Evolutionary conservation across 495 filamentous ascomycete species (phyloP), one percentile per base, ranked within the genome.

Genomic region (Bombardia bombarda): DNA sequence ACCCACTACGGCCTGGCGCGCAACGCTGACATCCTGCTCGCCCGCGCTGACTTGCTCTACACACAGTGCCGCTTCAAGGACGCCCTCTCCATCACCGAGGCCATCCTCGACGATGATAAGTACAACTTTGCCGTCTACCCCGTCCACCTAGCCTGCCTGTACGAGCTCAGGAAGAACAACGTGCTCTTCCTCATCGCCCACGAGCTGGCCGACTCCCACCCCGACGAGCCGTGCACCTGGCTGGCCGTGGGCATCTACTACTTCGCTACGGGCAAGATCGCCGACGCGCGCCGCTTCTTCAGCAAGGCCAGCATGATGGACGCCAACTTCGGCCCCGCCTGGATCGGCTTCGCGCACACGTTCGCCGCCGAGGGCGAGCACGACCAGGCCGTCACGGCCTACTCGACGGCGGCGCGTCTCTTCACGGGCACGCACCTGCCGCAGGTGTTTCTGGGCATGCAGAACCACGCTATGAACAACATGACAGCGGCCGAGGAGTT

Each of bases 331-430:
- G 93, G 92, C 4, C 87, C 93, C 4, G 92, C 92, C 30, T 99
- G 92, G 92, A 97, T 99, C 46, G 92, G 92, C 7, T 99, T 99
- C 63, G 92, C 92, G 18, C 92, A 99, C 67, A 99, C 93, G 1
- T 99, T 99, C 59, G 93, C 92, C n/a, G 90, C 90, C n/a, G 92
- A 99, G 63, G 92, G 93, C 41, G 92, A 99, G 64, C 89, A 97
- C 63, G 92, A 99, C 58, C 92, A 99, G 66, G 92, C 92, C 40
- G 95, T 99, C 47, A 90, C 90, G 13, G 92, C 93, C 6, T 99
- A 99, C 70, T 92, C 86, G 28, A 99, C 92, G 12, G 92, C 92
- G 1, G 92, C 90, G 10, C 76, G 93, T 21, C 70, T 99, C 1
- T 99, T 99, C 68, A 90, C 95, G 63, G 92, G 92, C 30, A 97